Percentiles rank a stretch among this genome's conserved stretches.
Conservation (phyloP, 2,329 filamentous ascomycete species). For the Paradendryphiella salina region DNA sequence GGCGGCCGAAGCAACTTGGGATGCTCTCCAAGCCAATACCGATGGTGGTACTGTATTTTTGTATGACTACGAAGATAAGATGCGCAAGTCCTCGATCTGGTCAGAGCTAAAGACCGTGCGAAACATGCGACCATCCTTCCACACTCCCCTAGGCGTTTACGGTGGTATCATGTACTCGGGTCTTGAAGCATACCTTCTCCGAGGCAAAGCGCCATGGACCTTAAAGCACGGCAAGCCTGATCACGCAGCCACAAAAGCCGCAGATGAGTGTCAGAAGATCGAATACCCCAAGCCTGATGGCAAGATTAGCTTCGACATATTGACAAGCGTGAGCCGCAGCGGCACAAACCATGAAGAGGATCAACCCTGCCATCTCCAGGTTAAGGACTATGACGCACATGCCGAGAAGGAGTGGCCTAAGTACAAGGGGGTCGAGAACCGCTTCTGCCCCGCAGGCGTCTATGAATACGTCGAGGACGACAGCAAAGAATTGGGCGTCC, state of each 20-base stretch:
- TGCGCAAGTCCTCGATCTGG: conserved; percentile 88
- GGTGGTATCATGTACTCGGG: conserved; percentile 93
- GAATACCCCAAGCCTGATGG: conserved; percentile 97
- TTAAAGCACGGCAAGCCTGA: conserved; percentile 81
- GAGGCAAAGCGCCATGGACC: conserved; percentile 88
- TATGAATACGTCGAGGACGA: conserved; percentile 98
- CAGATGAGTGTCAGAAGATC: conserved; percentile 81
- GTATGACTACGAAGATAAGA: conserved; percentile 88
- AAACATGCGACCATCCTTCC: conserved; percentile 97
- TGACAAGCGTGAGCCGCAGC: conserved; percentile 92
- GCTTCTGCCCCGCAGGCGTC: conserved; percentile 95
- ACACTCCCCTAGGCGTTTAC: conserved; percentile 80
- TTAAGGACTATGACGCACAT: conserved; percentile 93
- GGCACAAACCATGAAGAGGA: conserved; percentile 99
- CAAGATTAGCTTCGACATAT: conserved; percentile 91
- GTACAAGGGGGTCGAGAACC: conserved; percentile 91
- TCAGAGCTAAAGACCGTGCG: conserved; percentile 91
- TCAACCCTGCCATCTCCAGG: conserved; percentile 93
- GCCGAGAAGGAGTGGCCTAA: conserved; percentile 78
- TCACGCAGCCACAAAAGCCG: conserved; percentile 75
- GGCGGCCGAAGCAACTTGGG: conserved; percentile 86
- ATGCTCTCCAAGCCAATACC: conserved; percentile 63
- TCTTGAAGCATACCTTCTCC: conserved; percentile 83
- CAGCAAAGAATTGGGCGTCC: conserved; percentile 80
- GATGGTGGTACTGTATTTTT: conserved; percentile 79